Percentiles rank a stretch among this genome's conserved stretches.
phyloP scores from a whole-genome alignment of 805 yeast genomes.

The Metschnikowia shivogae region DNA sequence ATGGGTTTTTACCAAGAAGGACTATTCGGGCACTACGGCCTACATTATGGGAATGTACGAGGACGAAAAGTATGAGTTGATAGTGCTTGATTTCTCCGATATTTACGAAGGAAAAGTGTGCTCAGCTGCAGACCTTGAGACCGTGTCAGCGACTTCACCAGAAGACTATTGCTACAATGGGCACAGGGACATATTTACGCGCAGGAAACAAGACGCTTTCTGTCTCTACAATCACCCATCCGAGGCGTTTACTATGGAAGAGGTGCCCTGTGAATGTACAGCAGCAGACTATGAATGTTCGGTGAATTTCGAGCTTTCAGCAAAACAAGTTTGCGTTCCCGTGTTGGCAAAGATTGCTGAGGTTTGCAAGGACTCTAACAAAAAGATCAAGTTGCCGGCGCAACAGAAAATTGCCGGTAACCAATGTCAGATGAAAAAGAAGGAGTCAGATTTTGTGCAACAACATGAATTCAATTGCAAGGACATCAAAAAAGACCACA shows the following conservation, averaged over 20 bases:
- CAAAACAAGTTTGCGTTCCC: slow-evolving; percentile 47
- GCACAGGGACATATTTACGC: slow-evolving; percentile 53
- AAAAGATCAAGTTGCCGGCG: slow-evolving; percentile 30
- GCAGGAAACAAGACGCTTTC: slow-evolving; percentile 62
- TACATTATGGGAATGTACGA: slow-evolving; percentile 42
- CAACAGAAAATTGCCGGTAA: slow-evolving; percentile 44
- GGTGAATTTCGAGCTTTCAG: slow-evolving; percentile 36
- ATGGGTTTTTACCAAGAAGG: slow-evolving; percentile 36
- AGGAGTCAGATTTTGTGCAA: slow-evolving; percentile 16
- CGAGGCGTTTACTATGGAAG: slow-evolving; percentile 32
- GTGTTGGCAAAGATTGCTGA: slow-evolving; percentile 20
- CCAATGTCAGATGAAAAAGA: slow-evolving; percentile 33
- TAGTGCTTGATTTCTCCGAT: slow-evolving; percentile 51
- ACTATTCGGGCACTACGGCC: slow-evolving; percentile 48
- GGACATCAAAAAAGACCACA: slow-evolving; percentile 9
- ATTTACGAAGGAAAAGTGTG: slow-evolving; percentile 51
- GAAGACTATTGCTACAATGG: slow-evolving; percentile 61
- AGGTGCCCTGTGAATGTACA: slow-evolving; percentile 59
- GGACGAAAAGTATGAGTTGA: slow-evolving; percentile 19
- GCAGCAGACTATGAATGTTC: slow-evolving; percentile 70
- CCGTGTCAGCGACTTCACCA: slow-evolving; percentile 45
- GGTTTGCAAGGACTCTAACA: slow-evolving; percentile 23
- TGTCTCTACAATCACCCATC: slow-evolving; percentile 58
- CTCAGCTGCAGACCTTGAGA: slow-evolving; percentile 56
- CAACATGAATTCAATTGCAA: slow-evolving; percentile 16